Base-by-base conservation (phyloP, 371 early-diverging fungal genomes). In the Mucor plumbeus region DNA sequence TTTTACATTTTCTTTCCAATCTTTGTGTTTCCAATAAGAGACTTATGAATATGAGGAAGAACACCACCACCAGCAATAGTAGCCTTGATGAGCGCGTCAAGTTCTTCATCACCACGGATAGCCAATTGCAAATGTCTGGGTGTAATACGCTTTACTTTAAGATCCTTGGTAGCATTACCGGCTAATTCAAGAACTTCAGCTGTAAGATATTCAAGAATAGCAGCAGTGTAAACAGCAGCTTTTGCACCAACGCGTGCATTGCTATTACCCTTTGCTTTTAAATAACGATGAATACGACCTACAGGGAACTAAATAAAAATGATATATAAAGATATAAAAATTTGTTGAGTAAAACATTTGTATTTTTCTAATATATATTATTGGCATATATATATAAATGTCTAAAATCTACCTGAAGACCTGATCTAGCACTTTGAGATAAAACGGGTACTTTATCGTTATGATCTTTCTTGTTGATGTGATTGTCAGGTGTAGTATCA, bases 61-160 rank as follows among this genome's bases (percentile, higher is more conserved):
- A 92, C 93, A 87, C 92, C 93, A 79, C 95, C 95, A 63, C 94
- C 94, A 35, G 95, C 94, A 78, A 95, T 95, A 43, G 95, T 95
- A 34, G 95, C 94, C 68, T 90, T 89, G 74, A 95, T 92, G 64
- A 95, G 83, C 40, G 90, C 80, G 75, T 95, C 94, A 72, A 95
- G 80, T 73, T 95, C 95, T 77, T 95, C 95, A 75, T 95, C 95
- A 63, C 94, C 94, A 65, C 95, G 90, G 73, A 95, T 95, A 59
- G 95, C 95, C 38, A 95, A 78, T 73, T 95, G 95, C 76, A 95
- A 79, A 77, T 95, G 95, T 72, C 95, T 84, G 21, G 95, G 95
- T 34, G 92, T 92, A 69, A 95, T 95, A 71, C 95, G 88, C 79
- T 94, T 95, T 65, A 92, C 92, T 75, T 94, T 94, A 44, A 94